Evolutionary conservation across 1,284 basidiomycete species (phyloP).

Genomic region (Trametes versicolor): DNA sequence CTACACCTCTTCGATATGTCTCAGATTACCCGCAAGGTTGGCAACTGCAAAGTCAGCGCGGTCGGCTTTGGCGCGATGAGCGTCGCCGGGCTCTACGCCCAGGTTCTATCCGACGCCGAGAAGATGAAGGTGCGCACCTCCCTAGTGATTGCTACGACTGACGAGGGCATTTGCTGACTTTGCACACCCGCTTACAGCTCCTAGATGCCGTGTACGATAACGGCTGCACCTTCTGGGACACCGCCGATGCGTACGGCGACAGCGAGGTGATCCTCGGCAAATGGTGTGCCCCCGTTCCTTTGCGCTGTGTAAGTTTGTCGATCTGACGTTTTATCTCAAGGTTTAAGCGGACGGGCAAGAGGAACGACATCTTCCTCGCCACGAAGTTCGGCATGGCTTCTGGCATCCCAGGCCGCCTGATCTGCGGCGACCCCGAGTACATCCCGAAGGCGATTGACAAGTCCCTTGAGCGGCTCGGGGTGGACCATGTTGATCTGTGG

Average conservation of each 20-base stretch:
- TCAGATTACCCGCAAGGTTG: no score
- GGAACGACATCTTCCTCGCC: slow-evolving; percentile 55
- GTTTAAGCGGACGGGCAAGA: slow-evolving; percentile 50
- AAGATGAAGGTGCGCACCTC: slow-evolving; percentile 41
- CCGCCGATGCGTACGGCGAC: slow-evolving; percentile 43
- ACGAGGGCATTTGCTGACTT: no score
- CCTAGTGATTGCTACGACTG: no score
- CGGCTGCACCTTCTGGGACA: slow-evolving; percentile 44
- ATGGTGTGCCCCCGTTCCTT: slow-evolving; percentile 28
- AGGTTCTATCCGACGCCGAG: slow-evolving; percentile 37
- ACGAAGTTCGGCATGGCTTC: slow-evolving; percentile 52
- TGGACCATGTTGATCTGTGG: slow-evolving; percentile 50
- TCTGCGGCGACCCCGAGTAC: slow-evolving; percentile 43
- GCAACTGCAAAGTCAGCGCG: slow-evolving; percentile 34
- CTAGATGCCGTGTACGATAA: slow-evolving; percentile 36
- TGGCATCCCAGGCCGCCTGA: slow-evolving; percentile 9
- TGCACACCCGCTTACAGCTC: slow-evolving; percentile 15
- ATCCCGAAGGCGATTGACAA: slow-evolving; percentile 42
- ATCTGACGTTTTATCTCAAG: slow-evolving; percentile 28
- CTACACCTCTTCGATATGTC: no score
- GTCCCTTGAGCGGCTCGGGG: slow-evolving; percentile 48
- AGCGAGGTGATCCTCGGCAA: slow-evolving; percentile 40
- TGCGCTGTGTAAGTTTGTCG: no score
- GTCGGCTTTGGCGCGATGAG: slow-evolving; percentile 45
- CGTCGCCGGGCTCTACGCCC: slow-evolving; percentile 39